phyloP scores from a whole-genome alignment of 1,284 basidiomycete genomes.

The Austropuccinia psidii region DNA sequence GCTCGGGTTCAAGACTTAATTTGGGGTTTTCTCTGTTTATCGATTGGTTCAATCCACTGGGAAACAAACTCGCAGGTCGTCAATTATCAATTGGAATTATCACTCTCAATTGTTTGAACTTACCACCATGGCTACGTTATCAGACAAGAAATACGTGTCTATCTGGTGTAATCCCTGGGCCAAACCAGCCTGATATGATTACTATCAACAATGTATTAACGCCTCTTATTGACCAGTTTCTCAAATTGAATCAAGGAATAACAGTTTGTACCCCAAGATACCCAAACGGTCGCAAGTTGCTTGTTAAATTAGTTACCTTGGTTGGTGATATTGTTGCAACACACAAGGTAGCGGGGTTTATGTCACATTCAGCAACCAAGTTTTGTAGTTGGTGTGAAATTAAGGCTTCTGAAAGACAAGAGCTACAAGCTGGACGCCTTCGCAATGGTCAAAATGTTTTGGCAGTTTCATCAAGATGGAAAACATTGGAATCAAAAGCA shows the following conservation, averaged over 20 bases:
- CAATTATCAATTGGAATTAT: constrained; percentile 14
- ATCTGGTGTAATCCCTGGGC: constrained; percentile 27
- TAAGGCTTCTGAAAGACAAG: background rate
- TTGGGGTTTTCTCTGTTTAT: background rate
- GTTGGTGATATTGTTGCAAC: constrained; percentile 17
- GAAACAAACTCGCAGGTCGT: background rate
- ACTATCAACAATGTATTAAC: constrained; percentile 1
- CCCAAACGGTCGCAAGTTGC: background rate
- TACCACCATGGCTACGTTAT: background rate
- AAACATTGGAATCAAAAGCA: too few species aligned
- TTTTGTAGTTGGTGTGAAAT: constrained; percentile 2
- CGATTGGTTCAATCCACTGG: background rate
- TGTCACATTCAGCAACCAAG: background rate
- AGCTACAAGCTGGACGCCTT: background rate
- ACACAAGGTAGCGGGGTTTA: constrained; percentile 5
- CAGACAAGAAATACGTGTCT: constrained; percentile 14
- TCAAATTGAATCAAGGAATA: background rate
- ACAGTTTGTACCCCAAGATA: background rate
- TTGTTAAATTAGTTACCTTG: background rate
- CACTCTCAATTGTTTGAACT: constrained; percentile 7
- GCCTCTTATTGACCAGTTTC: constrained; percentile 5
- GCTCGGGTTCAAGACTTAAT: background rate
- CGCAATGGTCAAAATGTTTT: background rate
- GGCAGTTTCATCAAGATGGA: background rate
- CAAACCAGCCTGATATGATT: background rate